Conservation (phyloP, 768 basidiomycete species). For the Fistulinella prunicolor region DNA sequence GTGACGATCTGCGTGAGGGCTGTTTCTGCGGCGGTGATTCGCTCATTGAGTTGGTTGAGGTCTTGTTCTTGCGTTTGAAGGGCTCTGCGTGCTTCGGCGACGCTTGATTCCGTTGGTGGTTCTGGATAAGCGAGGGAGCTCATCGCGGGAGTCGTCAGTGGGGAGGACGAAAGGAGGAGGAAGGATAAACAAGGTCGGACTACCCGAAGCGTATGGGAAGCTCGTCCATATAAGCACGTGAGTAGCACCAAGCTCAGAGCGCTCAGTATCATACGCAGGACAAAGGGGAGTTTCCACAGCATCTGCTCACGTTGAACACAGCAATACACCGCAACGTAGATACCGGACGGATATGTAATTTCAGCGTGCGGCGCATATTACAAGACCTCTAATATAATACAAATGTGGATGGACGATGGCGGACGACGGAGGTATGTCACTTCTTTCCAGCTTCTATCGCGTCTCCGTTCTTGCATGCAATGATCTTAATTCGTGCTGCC, state of each 20-base stretch:
- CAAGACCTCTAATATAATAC: constrained; percentile 30
- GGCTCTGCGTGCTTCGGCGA: constrained; percentile 49
- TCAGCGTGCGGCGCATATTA: constrained; percentile 14
- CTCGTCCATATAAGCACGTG: constrained; percentile 23
- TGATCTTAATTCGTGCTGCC: constrained; percentile 88
- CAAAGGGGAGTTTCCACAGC: too few species aligned
- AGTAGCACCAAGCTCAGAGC: too few species aligned
- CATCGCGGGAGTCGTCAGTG: constrained; percentile 28
- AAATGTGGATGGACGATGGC: background rate
- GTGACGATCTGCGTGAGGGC: constrained; percentile 56
- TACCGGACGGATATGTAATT: background rate
- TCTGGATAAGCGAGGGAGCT: constrained; percentile 40
- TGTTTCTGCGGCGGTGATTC: constrained; percentile 53
- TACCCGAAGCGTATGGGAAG: constrained; percentile 22
- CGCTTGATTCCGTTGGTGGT: constrained; percentile 55
- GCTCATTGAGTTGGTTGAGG: constrained; percentile 36
- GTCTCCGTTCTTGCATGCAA: constrained; percentile 96
- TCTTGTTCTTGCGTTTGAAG: constrained; percentile 35
- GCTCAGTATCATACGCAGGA: too few species aligned
- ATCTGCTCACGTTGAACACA: constrained; percentile 4
- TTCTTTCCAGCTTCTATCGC: constrained; percentile 83
- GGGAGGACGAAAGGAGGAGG: constrained; percentile 4
- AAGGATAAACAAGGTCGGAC: constrained; percentile 7
- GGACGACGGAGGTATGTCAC: constrained; percentile 31
- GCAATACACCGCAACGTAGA: constrained; percentile 5